These are phyloP conservation scores for Platanus orientalis DNA, from an alignment of 164 flowering plant genomes.

Conservation along the genomic window DNA sequence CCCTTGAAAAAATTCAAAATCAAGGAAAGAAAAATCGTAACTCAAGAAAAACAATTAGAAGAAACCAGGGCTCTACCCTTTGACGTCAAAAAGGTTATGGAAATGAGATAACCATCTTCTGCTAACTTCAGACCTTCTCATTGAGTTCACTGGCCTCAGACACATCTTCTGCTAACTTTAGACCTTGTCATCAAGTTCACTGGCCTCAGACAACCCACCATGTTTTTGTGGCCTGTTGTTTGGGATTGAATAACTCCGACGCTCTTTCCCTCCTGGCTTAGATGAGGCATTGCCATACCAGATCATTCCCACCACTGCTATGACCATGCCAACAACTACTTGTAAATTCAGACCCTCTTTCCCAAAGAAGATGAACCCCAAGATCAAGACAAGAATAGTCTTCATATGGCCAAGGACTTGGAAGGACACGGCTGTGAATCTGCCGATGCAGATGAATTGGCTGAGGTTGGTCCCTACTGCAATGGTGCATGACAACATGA, in stretches of 20 bases:
- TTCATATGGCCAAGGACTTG: slow-evolving; percentile 94
- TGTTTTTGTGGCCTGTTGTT: slow-evolving; percentile 37
- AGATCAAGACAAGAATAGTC: slow-evolving; percentile 60
- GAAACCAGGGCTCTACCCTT: slow-evolving; percentile 9
- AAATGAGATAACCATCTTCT: slow-evolving; percentile 7
- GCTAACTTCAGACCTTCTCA: slow-evolving; percentile 39
- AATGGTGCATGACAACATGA: slow-evolving; percentile 64
- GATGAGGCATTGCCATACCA: slow-evolving; percentile 90
- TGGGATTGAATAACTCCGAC: slow-evolving; percentile 37
- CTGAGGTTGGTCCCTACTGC: slow-evolving; percentile 84
- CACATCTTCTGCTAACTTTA: no score
- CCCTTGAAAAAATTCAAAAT: slow-evolving; percentile 15
- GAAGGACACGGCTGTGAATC: slow-evolving; percentile 82
- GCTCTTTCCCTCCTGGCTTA: slow-evolving; percentile 87
- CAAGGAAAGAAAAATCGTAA: slow-evolving; percentile 9
- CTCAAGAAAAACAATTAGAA: slow-evolving; percentile 14
- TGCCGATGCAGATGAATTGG: slow-evolving; percentile 87
- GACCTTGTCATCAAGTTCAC: slow-evolving; percentile 30
- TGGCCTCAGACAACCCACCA: slow-evolving; percentile 29
- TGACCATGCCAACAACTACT: slow-evolving; percentile 75
- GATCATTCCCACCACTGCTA: slow-evolving; percentile 78
- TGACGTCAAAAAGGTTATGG: slow-evolving; percentile 12
- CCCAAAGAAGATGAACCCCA: slow-evolving; percentile 83
- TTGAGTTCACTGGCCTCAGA: slow-evolving; percentile 37
- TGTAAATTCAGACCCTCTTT: slow-evolving; percentile 85